Conservation (phyloP, 345 rosid species). For the Boechera divaricarpa region DNA sequence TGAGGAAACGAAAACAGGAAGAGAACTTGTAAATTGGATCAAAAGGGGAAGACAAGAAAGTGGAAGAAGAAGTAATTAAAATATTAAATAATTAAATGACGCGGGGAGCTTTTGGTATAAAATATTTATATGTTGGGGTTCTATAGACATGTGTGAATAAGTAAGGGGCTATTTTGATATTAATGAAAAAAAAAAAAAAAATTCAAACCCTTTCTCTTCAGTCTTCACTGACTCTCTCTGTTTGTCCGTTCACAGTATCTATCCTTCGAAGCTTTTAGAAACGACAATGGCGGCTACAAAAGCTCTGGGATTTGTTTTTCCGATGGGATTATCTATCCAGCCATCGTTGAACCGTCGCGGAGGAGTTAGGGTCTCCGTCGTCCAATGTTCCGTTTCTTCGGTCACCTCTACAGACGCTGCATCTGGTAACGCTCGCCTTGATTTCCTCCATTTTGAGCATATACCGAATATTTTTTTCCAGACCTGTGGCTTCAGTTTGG, state of each 20-base stretch:
- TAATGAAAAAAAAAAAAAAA: too few relatives aligned
- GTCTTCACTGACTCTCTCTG: too few relatives aligned
- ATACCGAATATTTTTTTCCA: too few relatives aligned
- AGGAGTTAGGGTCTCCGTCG: not conserved
- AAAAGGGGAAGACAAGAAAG: not conserved
- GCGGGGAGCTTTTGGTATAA: not conserved
- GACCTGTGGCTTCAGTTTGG: too few relatives aligned
- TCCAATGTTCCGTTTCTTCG: not conserved
- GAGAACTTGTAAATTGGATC: not conserved
- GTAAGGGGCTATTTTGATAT: slow-evolving; percentile 1
- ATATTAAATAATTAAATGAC: not conserved
- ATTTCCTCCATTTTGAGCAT: too few relatives aligned
- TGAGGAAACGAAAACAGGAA: slow-evolving; percentile 18
- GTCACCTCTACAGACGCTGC: not conserved
- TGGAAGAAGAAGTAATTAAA: not conserved
- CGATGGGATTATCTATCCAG: not conserved
- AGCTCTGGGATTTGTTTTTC: too few relatives aligned
- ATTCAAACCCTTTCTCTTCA: too few relatives aligned
- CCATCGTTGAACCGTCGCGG: not conserved
- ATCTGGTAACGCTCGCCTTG: not conserved
- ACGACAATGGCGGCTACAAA: too few relatives aligned
- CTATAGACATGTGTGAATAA: not conserved
- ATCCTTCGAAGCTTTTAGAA: too few relatives aligned
- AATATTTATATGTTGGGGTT: not conserved
- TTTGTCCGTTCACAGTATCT: too few relatives aligned